Percentiles rank a stretch among this genome's conserved stretches.
Evolutionary conservation across 2,329 filamentous ascomycete species (phyloP).

Genomic region (Coleophoma eucalyptorum): DNA sequence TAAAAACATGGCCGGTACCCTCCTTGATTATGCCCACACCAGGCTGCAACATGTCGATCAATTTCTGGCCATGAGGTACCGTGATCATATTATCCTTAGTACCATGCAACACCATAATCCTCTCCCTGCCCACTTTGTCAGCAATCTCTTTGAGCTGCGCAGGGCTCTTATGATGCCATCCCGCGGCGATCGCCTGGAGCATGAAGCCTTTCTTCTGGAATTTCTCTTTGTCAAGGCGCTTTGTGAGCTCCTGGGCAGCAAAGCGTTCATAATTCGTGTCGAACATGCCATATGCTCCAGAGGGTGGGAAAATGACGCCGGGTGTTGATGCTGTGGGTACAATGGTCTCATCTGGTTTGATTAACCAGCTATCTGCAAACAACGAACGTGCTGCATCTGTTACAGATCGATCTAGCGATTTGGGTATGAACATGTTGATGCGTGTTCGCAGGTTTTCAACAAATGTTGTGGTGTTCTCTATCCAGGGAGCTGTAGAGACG

Average conservation of each 20-base stretch:
- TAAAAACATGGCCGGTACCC: conserved; percentile 70
- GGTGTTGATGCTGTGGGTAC: conserved; percentile 43
- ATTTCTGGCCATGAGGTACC: conserved; percentile 62
- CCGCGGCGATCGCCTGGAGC: conserved; percentile 73
- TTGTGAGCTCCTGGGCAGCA: conserved; percentile 73
- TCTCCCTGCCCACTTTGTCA: conserved; percentile 64
- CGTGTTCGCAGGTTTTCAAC: conserved; percentile 60
- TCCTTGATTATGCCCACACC: conserved; percentile 60
- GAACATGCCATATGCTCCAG: conserved; percentile 49
- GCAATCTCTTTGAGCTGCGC: conserved; percentile 63
- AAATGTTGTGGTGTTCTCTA: conserved; percentile 60
- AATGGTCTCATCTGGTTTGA: conserved; percentile 51
- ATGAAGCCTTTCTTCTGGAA: conserved; percentile 69
- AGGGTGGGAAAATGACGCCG: conserved; percentile 27
- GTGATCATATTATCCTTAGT: conserved; percentile 75
- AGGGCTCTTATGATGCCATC: conserved; percentile 72
- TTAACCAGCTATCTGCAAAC: conserved; percentile 63
- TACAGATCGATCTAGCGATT: conserved; percentile 64
- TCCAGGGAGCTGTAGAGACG: conserved; percentile 55
- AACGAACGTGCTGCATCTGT: conserved; percentile 60
- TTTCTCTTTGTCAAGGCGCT: conserved; percentile 55
- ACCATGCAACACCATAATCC: conserved; percentile 78
- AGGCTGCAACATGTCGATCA: conserved; percentile 63
- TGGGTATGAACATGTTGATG: conserved; percentile 60
- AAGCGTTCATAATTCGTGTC: conserved; percentile 78